These are phyloP conservation scores for Xylaria grammica DNA, from an alignment of 495 filamentous ascomycete species.

Conservation along the genomic window DNA sequence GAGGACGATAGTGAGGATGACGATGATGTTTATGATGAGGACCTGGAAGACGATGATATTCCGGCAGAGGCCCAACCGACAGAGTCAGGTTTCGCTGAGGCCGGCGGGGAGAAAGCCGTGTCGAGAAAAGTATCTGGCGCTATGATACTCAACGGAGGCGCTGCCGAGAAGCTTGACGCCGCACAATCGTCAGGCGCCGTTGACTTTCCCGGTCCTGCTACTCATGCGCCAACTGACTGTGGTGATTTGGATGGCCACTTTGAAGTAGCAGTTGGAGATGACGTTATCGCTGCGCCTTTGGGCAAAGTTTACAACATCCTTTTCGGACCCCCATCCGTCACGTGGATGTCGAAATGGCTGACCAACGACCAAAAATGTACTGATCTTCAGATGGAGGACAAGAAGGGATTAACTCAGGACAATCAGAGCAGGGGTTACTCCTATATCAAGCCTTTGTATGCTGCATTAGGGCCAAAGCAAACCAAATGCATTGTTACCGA, in stretches of 20 bases:
- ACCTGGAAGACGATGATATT: slow-evolving; percentile 71
- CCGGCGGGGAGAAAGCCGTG: slow-evolving; percentile 62
- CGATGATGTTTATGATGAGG: slow-evolving; percentile 75
- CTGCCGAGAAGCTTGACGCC: slow-evolving; percentile 58
- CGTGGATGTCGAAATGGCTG: slow-evolving; percentile 85
- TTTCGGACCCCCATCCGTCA: slow-evolving; percentile 78
- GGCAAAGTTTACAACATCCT: slow-evolving; percentile 89
- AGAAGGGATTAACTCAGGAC: slow-evolving; percentile 74
- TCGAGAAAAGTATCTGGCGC: slow-evolving; percentile 71
- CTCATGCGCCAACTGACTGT: slow-evolving; percentile 84
- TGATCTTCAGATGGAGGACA: slow-evolving; percentile 84
- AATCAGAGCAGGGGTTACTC: slow-evolving; percentile 75
- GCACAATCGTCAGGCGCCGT: slow-evolving; percentile 49
- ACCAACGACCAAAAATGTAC: slow-evolving; percentile 85
- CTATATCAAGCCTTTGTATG: slow-evolving; percentile 90
- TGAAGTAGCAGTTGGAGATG: slow-evolving; percentile 83
- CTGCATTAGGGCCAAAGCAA: slow-evolving; percentile 86
- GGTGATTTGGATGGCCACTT: slow-evolving; percentile 77
- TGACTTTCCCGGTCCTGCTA: slow-evolving; percentile 88
- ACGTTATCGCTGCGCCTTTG: slow-evolving; percentile 82
- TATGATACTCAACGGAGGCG: slow-evolving; percentile 50
- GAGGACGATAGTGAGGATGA: slow-evolving; percentile 68
- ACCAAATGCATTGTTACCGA: slow-evolving; percentile 94
- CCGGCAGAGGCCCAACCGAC: slow-evolving; percentile 63
- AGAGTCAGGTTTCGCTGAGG: slow-evolving; percentile 65